A percentile compares a stretch with the other conserved stretches of the same genome.
Conservation (phyloP, 768 basidiomycete species). For the Suillus alpinus region DNA sequence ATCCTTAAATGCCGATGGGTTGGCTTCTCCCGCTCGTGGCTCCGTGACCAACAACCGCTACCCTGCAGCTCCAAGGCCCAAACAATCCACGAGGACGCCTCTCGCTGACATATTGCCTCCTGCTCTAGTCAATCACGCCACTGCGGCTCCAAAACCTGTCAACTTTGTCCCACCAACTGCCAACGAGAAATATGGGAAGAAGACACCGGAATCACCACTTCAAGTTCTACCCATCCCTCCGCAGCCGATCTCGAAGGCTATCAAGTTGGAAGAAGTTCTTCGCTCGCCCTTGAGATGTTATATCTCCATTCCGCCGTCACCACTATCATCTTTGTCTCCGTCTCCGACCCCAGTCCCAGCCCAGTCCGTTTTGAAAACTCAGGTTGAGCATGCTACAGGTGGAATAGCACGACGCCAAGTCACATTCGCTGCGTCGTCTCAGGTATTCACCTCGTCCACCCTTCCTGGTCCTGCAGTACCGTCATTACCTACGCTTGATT, state of each 20-base stretch:
- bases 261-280: slow-evolving; percentile 19
- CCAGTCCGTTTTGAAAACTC: background rate
- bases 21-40: background rate
- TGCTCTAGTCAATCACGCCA: background rate
- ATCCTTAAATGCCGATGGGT: background rate
- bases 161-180: background rate
- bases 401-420: background rate
- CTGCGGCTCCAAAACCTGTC: background rate
- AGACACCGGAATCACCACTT: background rate
- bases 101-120: background rate
- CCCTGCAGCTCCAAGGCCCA: background rate
- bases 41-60: background rate
- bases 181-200: background rate
- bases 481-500: background rate
- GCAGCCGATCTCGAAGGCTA: slow-evolving; percentile 6
- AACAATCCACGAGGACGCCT: background rate
- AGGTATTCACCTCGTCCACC: background rate
- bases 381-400: background rate
- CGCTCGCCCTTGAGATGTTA: slow-evolving; percentile 5
- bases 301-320: slow-evolving; percentile 17
- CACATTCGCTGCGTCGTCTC: background rate
- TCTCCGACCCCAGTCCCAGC: background rate
- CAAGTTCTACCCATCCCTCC: no score
- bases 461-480: background rate
- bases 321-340: slow-evolving; percentile 11